Evolutionary conservation across 169 alveolate genomes (phyloP).

Genomic region (Fabrea salina): DNA sequence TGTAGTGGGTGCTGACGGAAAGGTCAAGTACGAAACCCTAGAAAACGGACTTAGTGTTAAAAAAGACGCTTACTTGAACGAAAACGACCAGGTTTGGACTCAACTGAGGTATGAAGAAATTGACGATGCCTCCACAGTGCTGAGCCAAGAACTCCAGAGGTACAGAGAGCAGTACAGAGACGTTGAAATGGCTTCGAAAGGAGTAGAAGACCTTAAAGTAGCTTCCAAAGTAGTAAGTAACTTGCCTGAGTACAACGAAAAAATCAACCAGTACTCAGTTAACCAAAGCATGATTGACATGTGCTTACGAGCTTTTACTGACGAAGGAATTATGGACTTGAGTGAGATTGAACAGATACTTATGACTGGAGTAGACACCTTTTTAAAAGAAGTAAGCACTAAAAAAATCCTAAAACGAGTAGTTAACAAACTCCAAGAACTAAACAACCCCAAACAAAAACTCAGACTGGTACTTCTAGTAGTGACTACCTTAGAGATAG

Average conservation of each 20-base stretch:
- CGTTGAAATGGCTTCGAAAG: not conserved
- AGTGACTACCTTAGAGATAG: not conserved
- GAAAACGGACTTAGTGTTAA: not conserved
- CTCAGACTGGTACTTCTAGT: not conserved
- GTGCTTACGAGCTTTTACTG: not conserved
- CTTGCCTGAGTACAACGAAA: not conserved
- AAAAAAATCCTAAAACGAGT: not conserved
- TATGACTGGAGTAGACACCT: not conserved
- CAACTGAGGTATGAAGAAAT: conserved; percentile 7
- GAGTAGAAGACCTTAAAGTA: not conserved
- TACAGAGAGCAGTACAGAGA: not conserved
- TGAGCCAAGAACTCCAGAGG: not conserved
- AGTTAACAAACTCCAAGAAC: not conserved
- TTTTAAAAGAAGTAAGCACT: not conserved
- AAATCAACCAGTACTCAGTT: not conserved
- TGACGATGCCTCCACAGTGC: not conserved
- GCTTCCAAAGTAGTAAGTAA: not conserved
- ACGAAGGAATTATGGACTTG: not conserved
- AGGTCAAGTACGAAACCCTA: not conserved
- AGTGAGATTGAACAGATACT: conserved; percentile 11
- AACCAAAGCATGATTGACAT: not conserved
- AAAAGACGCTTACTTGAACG: conserved; percentile 17
- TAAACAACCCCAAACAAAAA: not conserved
- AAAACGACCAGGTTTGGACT: conserved; percentile 3
- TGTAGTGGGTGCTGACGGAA: conserved; percentile 1